These are phyloP conservation scores for Phaeosphaeriaceae sp. DNA, from an alignment of 2,329 filamentous ascomycete species.

Conservation along the genomic window DNA sequence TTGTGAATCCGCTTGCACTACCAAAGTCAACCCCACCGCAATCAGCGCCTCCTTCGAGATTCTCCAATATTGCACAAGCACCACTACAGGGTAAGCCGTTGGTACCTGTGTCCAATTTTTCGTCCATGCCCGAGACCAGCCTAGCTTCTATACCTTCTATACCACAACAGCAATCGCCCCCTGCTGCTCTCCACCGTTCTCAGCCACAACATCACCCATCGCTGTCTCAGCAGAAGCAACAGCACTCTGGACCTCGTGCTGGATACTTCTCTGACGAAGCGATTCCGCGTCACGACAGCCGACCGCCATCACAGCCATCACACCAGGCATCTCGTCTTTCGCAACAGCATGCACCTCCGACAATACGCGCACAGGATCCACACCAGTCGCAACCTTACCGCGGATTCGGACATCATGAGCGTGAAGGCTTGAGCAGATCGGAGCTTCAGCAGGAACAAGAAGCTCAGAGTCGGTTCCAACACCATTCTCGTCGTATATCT, in stretches of 20 bases:
- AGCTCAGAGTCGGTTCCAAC: conserved; percentile 31
- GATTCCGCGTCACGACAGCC: conserved; percentile 34
- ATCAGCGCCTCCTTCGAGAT: conserved; percentile 29
- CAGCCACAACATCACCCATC: conserved; percentile 37
- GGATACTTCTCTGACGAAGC: conserved; percentile 48
- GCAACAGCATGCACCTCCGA: conserved; percentile 36
- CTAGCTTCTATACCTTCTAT: conserved; percentile 36
- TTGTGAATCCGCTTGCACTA: conserved; percentile 28
- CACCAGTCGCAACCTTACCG: conserved; percentile 35
- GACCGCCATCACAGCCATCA: conserved; percentile 38
- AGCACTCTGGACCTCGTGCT: conserved; percentile 38
- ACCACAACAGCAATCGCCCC: conserved; percentile 40
- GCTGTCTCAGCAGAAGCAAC: conserved; percentile 37
- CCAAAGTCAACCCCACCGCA: conserved; percentile 50
- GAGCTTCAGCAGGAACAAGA: conserved; percentile 43
- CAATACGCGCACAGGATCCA: conserved; percentile 36
- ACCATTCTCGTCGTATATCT: conserved; percentile 41
- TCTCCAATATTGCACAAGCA: conserved; percentile 43
- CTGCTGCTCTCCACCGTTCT: conserved; percentile 27
- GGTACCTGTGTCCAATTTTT: conserved; percentile 27
- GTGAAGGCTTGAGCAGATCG: conserved; percentile 28
- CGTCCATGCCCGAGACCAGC: conserved; percentile 34
- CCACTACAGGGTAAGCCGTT: conserved; percentile 36
- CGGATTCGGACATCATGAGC: conserved; percentile 34
- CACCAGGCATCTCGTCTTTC: conserved; percentile 29